Base-by-base conservation (phyloP, 176 grass and related monocot species). In the Aegilops tauschii region DNA sequence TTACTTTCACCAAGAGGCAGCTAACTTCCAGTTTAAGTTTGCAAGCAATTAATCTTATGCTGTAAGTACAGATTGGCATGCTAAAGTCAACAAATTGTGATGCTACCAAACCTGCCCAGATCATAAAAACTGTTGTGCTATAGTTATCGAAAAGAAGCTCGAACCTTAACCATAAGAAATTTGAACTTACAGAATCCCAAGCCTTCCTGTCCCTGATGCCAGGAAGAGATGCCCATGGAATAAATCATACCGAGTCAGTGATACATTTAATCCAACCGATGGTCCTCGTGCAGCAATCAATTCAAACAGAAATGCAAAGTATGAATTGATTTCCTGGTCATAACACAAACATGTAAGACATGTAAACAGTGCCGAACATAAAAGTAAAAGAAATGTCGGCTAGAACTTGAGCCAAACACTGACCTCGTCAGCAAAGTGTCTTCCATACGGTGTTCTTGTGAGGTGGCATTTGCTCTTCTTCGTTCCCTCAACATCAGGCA, bases 211-310 rank as follows among this genome's bases (percentile, higher is more conserved):
- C 32, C 76, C 83, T 59, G 81, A 85, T 81, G 92, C 92, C 84
- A 98, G 88, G 82, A 98, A 98, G 50, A 98, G 76, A 85, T 98
- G 93, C 2, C 96, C 93, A 70, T 98, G 96, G 85, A 98, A 96
- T 69, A 98, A 79, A 80, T 98, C 93, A 1, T 94, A 92, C 20
- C 92, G 92, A 87, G 12, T 91, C 47, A 98, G 88, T 5, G 93
- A 92, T 42, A 92, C 67, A 80, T 98, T 95, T 70, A 95, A 91
- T 69, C 93, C 93, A 84, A 98, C 73, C 2, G 79, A 91, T 82
- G 92, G 92, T 83, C 88, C 93, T 37, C 92, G 78, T 42, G 72
- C 64, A 76, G 70, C 86, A 75, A 98, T 94, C 81, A 98, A 79
- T 86, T 94, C 92, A 85, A 98, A 98, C 85, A 98, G 59, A 73